Percentiles rank a stretch among this genome's conserved stretches.
Conservation (phyloP, 768 basidiomycete genomes). For the Rubroboletus satanas region DNA sequence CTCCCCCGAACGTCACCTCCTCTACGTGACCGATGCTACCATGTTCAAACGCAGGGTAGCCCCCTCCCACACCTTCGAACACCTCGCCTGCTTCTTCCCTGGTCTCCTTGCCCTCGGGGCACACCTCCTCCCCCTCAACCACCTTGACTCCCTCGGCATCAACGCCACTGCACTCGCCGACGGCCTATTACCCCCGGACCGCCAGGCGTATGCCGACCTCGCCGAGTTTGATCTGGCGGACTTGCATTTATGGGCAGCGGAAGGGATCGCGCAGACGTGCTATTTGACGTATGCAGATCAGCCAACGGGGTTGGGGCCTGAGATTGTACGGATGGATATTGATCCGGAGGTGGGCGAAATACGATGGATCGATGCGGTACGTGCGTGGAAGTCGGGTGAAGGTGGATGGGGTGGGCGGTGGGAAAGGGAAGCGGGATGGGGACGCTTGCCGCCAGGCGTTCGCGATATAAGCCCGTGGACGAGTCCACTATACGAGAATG, state of each 20-base stretch:
- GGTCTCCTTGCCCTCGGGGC: constrained; percentile 72
- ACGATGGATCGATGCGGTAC: constrained; percentile 32
- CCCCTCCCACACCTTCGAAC: constrained; percentile 56
- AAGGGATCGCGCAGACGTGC: constrained; percentile 73
- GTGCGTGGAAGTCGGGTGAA: constrained; percentile 39
- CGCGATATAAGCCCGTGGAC: constrained; percentile 31
- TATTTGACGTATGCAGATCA: constrained; percentile 70
- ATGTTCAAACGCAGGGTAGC: constrained; percentile 18
- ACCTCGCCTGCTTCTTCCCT: constrained; percentile 74
- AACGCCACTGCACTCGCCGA: constrained; percentile 35
- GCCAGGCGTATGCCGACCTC: constrained; percentile 36
- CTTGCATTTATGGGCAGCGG: constrained; percentile 70
- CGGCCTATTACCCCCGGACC: constrained; percentile 18
- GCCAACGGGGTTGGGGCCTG: constrained; percentile 63
- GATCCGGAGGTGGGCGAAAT: constrained; percentile 9
- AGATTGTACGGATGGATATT: constrained; percentile 32
- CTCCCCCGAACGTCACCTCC: constrained; percentile 19
- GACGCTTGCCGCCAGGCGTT: constrained; percentile 50
- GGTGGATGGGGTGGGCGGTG: not conserved
- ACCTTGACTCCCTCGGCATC: constrained; percentile 46
- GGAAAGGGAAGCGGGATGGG: constrained; percentile 25
- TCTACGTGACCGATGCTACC: constrained; percentile 59
- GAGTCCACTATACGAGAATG: constrained; percentile 1
- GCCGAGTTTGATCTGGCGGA: constrained; percentile 48
- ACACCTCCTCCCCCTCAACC: constrained; percentile 55